Evolutionary conservation across 2,329 filamentous ascomycete species (phyloP).

Genomic region (Fusarium xylarioides): DNA sequence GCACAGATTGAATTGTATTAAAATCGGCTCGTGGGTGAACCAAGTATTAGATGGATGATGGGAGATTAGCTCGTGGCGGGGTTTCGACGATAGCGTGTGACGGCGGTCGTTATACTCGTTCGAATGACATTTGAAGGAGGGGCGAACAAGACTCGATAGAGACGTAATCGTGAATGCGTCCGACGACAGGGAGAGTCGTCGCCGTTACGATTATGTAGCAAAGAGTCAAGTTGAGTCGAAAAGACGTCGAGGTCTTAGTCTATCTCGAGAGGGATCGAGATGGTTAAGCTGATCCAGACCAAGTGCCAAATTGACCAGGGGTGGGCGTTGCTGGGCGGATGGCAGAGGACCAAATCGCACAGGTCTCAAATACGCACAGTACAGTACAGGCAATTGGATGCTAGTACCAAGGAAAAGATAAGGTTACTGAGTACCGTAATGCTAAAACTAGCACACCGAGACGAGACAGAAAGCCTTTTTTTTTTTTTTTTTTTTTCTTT

Average conservation of each 20-base stretch:
- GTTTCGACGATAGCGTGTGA: slow-evolving; percentile 40
- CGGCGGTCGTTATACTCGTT: slow-evolving; percentile 47
- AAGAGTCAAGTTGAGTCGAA: slow-evolving; percentile 13
- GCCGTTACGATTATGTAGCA: slow-evolving; percentile 29
- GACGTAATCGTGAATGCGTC: slow-evolving; percentile 23
- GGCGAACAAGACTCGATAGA: slow-evolving; percentile 35
- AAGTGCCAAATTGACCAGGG: slow-evolving; percentile 36
- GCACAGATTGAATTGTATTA: slow-evolving; percentile 9
- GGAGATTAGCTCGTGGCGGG: slow-evolving; percentile 34
- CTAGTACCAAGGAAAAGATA: slow-evolving; percentile 11
- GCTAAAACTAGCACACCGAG: slow-evolving; percentile 23
- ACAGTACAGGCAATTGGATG: slow-evolving; percentile 1
- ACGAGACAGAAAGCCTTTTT: slow-evolving; percentile 19
- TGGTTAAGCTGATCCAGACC: slow-evolving; percentile 30
- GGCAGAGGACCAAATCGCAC: slow-evolving; percentile 29
- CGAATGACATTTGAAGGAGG: slow-evolving; percentile 45
- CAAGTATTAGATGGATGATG: slow-evolving; percentile 22
- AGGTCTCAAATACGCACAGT: slow-evolving; percentile 35
- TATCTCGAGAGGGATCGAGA: slow-evolving; percentile 33
- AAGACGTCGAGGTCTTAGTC: slow-evolving; percentile 26
- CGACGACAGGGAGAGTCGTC: slow-evolving; percentile 11
- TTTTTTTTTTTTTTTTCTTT: background rate
- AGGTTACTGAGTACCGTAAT: slow-evolving; percentile 30
- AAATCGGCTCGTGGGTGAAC: slow-evolving; percentile 21
- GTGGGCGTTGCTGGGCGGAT: slow-evolving; percentile 42